Base-by-base conservation (phyloP, 2,329 filamentous ascomycete genomes). In the Madurella mycetomatis region DNA sequence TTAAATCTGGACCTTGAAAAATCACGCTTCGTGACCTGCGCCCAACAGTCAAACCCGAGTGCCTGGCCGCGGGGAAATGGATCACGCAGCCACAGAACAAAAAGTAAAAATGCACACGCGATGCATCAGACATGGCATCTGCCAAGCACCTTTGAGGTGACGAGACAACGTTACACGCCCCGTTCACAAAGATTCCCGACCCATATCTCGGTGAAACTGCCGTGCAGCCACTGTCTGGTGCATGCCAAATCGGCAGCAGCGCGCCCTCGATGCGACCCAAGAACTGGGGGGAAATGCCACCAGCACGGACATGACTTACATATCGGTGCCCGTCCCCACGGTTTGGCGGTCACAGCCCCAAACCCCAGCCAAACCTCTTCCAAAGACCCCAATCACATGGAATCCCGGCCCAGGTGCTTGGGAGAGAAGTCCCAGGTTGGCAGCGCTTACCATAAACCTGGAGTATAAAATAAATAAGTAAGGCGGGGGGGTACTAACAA, bases 141-240 rank as follows among this genome's bases (percentile, higher is more conserved):
- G 40, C 30, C 9, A 12, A 40, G 37, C 31, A n/a, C 15, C 44
- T 18, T 47, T 9, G 15, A 13, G 11, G 39, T 13, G 37, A 37
- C 11, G 34, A 49, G 18, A 49, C 51, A 54, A 49, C 52, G 43
- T 54, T 43, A 43, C 52, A 50, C 17, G 13, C 9, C 34, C 7
- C 13, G 11, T 37, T 37, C 34, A 37, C 34, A 25, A 25, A 4
- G 25, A 4, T 25, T 25, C 7, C 7, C 42, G 16, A 44, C 15
- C 15, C n/a, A 32, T 17, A 41, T 25, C 49, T 47, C 43, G 43
- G 37, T 43, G 49, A 47, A 41, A 42, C 44, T 40, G 37, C 31
- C 43, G 18, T 37, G 31, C 17, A 18, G 50, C 37, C 16, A 12
- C 32, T 41, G 37, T 47, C 34, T 32, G 16, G 30, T 17, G 37